phyloP scores from a whole-genome alignment of 306 rosid genomes.

The Amphicarpaea edgeworthii region DNA sequence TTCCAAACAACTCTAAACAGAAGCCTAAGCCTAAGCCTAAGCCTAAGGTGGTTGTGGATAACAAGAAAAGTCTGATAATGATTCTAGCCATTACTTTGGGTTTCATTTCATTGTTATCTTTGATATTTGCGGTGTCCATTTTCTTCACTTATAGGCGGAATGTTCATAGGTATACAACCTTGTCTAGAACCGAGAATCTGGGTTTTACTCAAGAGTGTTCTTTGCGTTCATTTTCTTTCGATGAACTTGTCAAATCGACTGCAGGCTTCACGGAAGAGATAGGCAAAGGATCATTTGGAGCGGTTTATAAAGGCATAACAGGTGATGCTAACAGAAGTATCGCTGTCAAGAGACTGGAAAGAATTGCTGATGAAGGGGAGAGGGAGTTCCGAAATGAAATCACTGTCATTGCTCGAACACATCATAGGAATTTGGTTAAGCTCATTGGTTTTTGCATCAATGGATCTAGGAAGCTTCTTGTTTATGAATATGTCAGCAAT shows the following conservation, averaged over 20 bases:
- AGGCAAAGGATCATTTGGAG: slow-evolving; percentile 52
- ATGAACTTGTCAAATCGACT: slow-evolving; percentile 46
- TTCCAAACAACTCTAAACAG: neutral
- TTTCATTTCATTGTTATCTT: slow-evolving; percentile 18
- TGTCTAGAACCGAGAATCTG: slow-evolving; percentile 33
- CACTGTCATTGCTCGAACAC: slow-evolving; percentile 51
- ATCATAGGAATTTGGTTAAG: slow-evolving; percentile 53
- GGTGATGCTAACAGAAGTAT: slow-evolving; percentile 33
- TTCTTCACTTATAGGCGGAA: slow-evolving; percentile 42
- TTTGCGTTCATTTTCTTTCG: slow-evolving; percentile 44
- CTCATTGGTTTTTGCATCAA: slow-evolving; percentile 56
- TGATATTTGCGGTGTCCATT: neutral
- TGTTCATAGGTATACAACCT: slow-evolving; percentile 11
- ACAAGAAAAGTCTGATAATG: slow-evolving; percentile 34
- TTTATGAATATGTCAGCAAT: slow-evolving; percentile 52
- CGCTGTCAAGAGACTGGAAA: slow-evolving; percentile 49
- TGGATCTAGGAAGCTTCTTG: slow-evolving; percentile 49
- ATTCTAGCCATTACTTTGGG: slow-evolving; percentile 40
- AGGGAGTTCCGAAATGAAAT: slow-evolving; percentile 51
- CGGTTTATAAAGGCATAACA: slow-evolving; percentile 42
- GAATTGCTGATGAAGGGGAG: slow-evolving; percentile 40
- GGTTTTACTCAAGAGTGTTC: slow-evolving; percentile 45
- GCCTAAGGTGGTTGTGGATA: slow-evolving; percentile 22
- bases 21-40: slow-evolving; percentile 31
- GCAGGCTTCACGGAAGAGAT: slow-evolving; percentile 45